Evolutionary conservation across 2,329 filamentous ascomycete species (phyloP).

Genomic region (Colletotrichum godetiae): DNA sequence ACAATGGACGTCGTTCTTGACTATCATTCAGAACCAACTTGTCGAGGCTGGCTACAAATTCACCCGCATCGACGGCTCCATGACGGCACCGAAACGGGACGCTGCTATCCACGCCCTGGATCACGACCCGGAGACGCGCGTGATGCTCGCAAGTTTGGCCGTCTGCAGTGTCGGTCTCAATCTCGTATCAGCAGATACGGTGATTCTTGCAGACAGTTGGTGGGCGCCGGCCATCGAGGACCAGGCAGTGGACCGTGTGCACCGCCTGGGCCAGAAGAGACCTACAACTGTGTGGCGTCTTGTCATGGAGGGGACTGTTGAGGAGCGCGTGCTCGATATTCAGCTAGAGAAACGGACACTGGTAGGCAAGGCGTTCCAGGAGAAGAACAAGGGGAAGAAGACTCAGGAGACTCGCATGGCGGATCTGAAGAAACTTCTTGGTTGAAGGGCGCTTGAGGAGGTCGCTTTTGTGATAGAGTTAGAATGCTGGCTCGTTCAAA

Average conservation of each 20-base stretch:
- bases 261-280: constrained; percentile 84
- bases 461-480: neutral
- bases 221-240: constrained; percentile 95
- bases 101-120: constrained; percentile 75
- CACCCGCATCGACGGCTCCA: constrained; percentile 83
- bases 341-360: constrained; percentile 83
- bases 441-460: constrained; percentile 35
- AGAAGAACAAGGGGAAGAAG: constrained; percentile 70
- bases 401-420: constrained; percentile 68
- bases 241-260: constrained; percentile 89
- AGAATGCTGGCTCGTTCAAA: neutral
- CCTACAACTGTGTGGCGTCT: constrained; percentile 84
- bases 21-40: constrained; percentile 78
- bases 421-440: constrained; percentile 63
- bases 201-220: constrained; percentile 86
- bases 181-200: constrained; percentile 86
- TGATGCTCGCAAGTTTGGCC: constrained; percentile 84
- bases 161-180: constrained; percentile 91
- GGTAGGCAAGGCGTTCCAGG: constrained; percentile 82
- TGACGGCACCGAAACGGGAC: constrained; percentile 79
- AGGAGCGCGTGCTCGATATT: constrained; percentile 82
- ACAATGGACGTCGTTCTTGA: constrained; percentile 81
- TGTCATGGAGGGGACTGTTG: constrained; percentile 83
- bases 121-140: constrained; percentile 72
- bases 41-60: constrained; percentile 69